Evolutionary conservation across 805 yeast genomes (phyloP), one percentile per base, ranked within the genome.

Genomic region (Saturnispora saitoi): DNA sequence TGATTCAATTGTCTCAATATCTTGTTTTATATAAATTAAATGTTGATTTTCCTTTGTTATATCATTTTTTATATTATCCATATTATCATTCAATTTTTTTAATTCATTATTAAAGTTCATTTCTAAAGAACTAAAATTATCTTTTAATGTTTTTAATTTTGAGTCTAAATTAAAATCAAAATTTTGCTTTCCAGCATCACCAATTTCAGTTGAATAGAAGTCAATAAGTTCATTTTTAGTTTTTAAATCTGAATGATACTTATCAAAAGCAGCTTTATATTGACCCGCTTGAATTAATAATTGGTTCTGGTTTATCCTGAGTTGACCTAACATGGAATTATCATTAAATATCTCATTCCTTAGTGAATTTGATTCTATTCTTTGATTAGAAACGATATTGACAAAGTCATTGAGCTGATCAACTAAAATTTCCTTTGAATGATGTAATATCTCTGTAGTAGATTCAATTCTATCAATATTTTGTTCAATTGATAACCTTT

Each of bases 261-360:
- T 57, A 12, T 58, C 62, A 37, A 56, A 49, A 10, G 57, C 51
- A 2, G 65, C 75, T 45, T 69, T 68, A 41, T 81, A 63, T 43
- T 77, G 72, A 4, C 91, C 95, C 52, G 78, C 79, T 44, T 67
- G 57, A 30, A 78, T 65, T 1, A 76, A 72, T 8, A 70, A 59
- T 1, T 57, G 51, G 50, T 70, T 71, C 32, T 68, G 67, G 1
- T 62, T 54, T 1, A 52, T 49, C 53, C 79, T 68, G 2, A 59
- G 32, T 0, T n/a, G 8, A 2, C 26, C 29, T 20, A 67, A 37
- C 4, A 49, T 24, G 1, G 34, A 32, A 14, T 31, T 34, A 17
- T 48, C 12, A 2, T 32, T 38, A 3, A 58, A 56, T 4, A 71
- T 54, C 2, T 54, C 49, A 31, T 48, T 1, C 29, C 44, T 56